Evolutionary conservation across 2,329 filamentous ascomycete species (phyloP), one percentile per base, ranked within the genome.

Genomic region (Aspergillus oerlinghausenensis): DNA sequence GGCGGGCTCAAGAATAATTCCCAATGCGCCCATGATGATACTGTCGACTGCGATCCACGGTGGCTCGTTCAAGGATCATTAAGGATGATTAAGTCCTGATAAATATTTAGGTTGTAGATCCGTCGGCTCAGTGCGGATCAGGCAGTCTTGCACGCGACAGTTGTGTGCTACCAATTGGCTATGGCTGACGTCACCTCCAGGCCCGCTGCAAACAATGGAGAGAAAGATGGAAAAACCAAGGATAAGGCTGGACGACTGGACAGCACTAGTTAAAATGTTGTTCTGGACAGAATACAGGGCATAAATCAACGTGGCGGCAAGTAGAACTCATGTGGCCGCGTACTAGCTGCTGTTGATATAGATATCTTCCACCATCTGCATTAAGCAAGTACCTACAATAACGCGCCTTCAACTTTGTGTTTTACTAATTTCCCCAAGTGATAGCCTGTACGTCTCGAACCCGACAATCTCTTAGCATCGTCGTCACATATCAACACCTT

Each of bases 1-100:
- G 9, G 51, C 62, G n/a, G 62, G 62, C 32, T 63, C 62, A 21
- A 63, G 40, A 19, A 63, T 28, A 49, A 59, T 62, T 32, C 55
- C 47, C 8, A 60, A 52, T 1, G 17, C 38, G 9, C 57, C 57
- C 61, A 63, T 63, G 5, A 29, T 48, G 43, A 47, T 26, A 3
- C 11, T 26, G 43, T 17, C 19, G 23, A 23, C 23, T 47, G 19
- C 26, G 21, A 23, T 26, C 10, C 43, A 25, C 19, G 21, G 11
- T 7, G 21, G 19, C 21, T 47, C 11, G 3, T 14, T 21, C 21
- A 47, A 26, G 43, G 23, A 21, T 21, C 43, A 6, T 23, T 47
- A 17, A 14, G 19, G 25, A 10, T 43, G 17, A 43, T 21, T 7
- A 9, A 19, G 2, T 9, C 10, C 40, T 9, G 8, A 4, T 4